phyloP scores from a whole-genome alignment of 208 protist species.

The Acanthamoeba triangularis region DNA sequence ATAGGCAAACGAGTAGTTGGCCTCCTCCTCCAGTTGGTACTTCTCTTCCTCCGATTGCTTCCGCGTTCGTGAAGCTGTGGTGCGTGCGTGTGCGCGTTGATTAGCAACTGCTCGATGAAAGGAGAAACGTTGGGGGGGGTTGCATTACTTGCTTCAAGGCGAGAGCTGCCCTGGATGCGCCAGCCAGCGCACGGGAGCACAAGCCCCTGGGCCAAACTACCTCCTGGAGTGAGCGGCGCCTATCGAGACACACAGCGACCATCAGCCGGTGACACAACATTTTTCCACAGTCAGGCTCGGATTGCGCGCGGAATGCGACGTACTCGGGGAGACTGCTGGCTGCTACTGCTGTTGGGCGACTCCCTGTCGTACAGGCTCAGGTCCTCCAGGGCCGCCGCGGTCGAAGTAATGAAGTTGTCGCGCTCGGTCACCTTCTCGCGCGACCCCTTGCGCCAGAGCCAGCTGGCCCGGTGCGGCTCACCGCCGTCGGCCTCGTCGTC shows the following conservation, averaged over 20 bases:
- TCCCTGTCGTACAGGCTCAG: not conserved
- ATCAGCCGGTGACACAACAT: no score
- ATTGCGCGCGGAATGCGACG: not conserved
- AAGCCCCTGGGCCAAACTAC: slow-evolving; percentile 10
- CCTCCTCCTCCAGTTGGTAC: slow-evolving; percentile 51
- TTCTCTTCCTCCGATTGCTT: not conserved
- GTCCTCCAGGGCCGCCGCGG: not conserved
- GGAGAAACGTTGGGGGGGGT: not conserved
- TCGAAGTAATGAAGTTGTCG: not conserved
- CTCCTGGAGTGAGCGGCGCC: not conserved
- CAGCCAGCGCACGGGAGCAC: slow-evolving; percentile 36
- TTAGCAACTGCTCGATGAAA: not conserved
- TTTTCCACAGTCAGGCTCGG: not conserved
- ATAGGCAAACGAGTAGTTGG: slow-evolving; percentile 66
- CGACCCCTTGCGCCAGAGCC: slow-evolving; percentile 34
- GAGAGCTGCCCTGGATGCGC: not conserved
- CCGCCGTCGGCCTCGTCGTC: not conserved
- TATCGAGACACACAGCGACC: not conserved
- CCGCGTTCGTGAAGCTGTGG: not conserved
- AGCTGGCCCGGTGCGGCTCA: not conserved
- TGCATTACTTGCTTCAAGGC: not conserved
- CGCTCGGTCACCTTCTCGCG: slow-evolving; percentile 24
- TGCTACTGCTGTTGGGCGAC: not conserved
- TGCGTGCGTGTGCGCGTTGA: not conserved
- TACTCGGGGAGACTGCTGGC: slow-evolving; percentile 9